Evolutionary conservation across 495 filamentous ascomycete genomes (phyloP).

Genomic region (Penicillium bovifimosum): DNA sequence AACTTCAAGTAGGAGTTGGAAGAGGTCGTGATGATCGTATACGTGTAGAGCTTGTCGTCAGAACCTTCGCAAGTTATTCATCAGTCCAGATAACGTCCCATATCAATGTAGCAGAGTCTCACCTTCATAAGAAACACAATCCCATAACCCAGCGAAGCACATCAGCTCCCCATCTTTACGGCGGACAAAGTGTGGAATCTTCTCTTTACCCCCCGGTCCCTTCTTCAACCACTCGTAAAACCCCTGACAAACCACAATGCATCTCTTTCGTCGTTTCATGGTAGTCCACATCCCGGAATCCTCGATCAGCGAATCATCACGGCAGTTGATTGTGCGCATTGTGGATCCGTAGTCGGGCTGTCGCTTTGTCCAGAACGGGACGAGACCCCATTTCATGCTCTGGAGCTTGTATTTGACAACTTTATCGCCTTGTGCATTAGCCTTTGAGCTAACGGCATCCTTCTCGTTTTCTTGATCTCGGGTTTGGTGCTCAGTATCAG

Average conservation of each 20-base stretch:
- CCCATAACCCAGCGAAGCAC: conserved; percentile 89
- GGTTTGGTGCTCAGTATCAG: conserved; percentile 7
- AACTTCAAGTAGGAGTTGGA: conserved; percentile 75
- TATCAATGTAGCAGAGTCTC: conserved; percentile 7
- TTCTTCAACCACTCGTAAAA: conserved; percentile 97
- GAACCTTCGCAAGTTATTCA: conserved; percentile 28
- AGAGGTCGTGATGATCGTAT: conserved; percentile 86
- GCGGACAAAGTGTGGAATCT: conserved; percentile 75
- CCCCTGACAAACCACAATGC: conserved; percentile 79
- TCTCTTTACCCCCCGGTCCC: conserved; percentile 63
- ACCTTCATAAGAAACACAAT: conserved; percentile 79
- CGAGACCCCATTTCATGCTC: conserved; percentile 87
- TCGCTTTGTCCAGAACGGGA: conserved; percentile 89
- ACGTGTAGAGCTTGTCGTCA: conserved; percentile 71
- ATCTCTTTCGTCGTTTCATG: conserved; percentile 86
- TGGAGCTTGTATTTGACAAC: conserved; percentile 71
- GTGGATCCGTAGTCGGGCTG: conserved; percentile 68
- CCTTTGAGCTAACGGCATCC: not conserved
- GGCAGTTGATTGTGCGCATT: conserved; percentile 90
- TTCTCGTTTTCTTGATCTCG: not conserved
- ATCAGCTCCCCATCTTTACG: conserved; percentile 78
- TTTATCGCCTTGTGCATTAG: conserved; percentile 6
- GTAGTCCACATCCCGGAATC: conserved; percentile 81
- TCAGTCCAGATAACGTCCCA: not conserved
- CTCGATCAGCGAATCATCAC: conserved; percentile 77